A percentile compares a stretch with the other conserved stretches of the same genome.
Conservation (phyloP, 805 yeast species). For the Nakazawaea wickerhamii region DNA sequence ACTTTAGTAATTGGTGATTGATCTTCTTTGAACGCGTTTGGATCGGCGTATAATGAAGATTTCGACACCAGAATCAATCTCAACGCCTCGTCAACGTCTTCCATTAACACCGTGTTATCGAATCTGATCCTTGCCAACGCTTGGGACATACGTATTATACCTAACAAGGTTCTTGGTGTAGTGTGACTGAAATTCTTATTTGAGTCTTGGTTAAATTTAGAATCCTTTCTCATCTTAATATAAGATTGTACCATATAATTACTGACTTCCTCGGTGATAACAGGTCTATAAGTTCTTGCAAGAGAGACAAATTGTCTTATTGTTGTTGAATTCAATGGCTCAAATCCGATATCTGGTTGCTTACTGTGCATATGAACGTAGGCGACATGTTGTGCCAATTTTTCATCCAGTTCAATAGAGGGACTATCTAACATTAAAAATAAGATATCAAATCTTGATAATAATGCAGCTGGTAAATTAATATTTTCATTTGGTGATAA, state of each 20-base stretch:
- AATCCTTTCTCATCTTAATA: conserved; percentile 88
- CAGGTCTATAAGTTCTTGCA: conserved; percentile 83
- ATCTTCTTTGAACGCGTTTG: conserved; percentile 43
- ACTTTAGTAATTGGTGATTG: conserved; percentile 63
- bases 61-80: conserved; percentile 84
- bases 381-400: conserved; percentile 89
- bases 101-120: conserved; percentile 58
- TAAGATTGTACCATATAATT: conserved; percentile 83
- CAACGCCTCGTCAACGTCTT: conserved; percentile 94
- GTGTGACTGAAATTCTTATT: conserved; percentile 81
- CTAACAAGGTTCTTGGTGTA: conserved; percentile 92
- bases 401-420: conserved; percentile 69
- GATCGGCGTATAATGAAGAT: conserved; percentile 62
- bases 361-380: conserved; percentile 90
- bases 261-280: conserved; percentile 75
- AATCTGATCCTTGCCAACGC: conserved; percentile 90
- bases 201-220: conserved; percentile 72
- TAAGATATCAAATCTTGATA: conserved; percentile 90
- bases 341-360: conserved; percentile 74
- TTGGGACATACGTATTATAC: conserved; percentile 87
- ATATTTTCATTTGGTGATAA: conserved; percentile 92
- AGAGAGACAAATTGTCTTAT: conserved; percentile 84
- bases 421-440: conserved; percentile 86
- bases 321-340: conserved; percentile 71
- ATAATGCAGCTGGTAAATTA: conserved; percentile 91